Conservation (phyloP, 1,284 basidiomycete species). For the Anthracocystis walkeri region DNA sequence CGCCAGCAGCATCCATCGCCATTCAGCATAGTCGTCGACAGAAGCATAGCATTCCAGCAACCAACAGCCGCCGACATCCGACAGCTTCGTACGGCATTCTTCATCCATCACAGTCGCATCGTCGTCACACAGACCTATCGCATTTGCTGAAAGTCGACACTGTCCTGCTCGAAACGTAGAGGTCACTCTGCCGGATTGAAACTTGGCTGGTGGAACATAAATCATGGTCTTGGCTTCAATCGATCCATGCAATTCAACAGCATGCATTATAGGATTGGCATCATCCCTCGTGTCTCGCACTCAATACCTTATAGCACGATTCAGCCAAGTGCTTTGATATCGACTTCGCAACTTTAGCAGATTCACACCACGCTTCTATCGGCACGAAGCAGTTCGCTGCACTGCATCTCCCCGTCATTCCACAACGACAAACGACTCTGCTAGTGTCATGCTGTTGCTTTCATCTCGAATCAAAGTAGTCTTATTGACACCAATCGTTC, state of each 20-base stretch:
- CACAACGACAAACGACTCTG: not conserved
- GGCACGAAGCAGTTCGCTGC: no score
- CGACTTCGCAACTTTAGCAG: not conserved
- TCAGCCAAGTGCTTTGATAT: not conserved
- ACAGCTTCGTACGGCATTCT: not conserved
- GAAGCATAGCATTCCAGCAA: slow-evolving; percentile 3
- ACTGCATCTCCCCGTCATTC: not conserved
- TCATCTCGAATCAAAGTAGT: not conserved
- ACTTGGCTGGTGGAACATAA: not conserved
- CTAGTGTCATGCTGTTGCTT: slow-evolving; percentile 19
- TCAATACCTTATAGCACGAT: no score
- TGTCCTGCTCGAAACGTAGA: not conserved
- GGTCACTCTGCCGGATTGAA: not conserved
- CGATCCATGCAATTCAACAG: not conserved
- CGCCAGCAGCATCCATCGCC: slow-evolving; percentile 6
- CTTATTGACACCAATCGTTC: slow-evolving; percentile 6
- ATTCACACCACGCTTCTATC: not conserved
- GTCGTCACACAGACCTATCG: not conserved
- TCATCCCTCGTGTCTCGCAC: not conserved
- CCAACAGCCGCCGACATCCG: not conserved
- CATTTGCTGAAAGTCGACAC: not conserved
- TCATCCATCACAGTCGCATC: not conserved
- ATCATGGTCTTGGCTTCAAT: not conserved
- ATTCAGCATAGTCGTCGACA: not conserved
- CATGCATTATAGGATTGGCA: not conserved